Percentiles rank a stretch among this genome's conserved stretches.
These are phyloP conservation scores for Galeopsis tetrahit DNA, from an alignment of 257 asterid species.

Conservation along the genomic window DNA sequence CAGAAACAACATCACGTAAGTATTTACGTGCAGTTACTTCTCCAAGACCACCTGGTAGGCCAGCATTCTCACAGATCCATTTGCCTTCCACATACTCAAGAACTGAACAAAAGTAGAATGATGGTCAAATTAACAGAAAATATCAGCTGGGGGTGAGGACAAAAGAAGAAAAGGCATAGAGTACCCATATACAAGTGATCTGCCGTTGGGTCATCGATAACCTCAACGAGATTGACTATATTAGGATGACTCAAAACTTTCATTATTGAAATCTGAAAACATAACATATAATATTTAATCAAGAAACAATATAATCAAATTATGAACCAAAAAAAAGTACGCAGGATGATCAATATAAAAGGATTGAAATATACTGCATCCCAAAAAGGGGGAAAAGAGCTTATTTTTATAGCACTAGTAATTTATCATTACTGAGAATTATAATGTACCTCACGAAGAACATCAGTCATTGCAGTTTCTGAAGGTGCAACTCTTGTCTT, in stretches of 20 bases:
- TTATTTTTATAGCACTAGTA: not conserved
- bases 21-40: slow-evolving; percentile 75
- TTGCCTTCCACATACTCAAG: slow-evolving; percentile 92
- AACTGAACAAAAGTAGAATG: slow-evolving; percentile 52
- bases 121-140: slow-evolving; percentile 30
- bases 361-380: slow-evolving; percentile 3
- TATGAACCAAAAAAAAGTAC: slow-evolving; percentile 1
- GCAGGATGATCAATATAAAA: slow-evolving; percentile 12
- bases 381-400: not conserved
- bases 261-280: slow-evolving; percentile 85
- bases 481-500: slow-evolving; percentile 97
- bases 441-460: slow-evolving; percentile 81
- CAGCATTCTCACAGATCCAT: slow-evolving; percentile 87
- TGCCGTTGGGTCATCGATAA: slow-evolving; percentile 86
- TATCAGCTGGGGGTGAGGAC: slow-evolving; percentile 21
- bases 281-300: slow-evolving; percentile 15
- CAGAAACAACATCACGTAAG: slow-evolving; percentile 84
- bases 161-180: slow-evolving; percentile 34
- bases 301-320: slow-evolving; percentile 23
- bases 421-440: not conserved
- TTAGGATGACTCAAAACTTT: slow-evolving; percentile 93
- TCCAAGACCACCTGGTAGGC: slow-evolving; percentile 71
- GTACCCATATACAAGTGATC: slow-evolving; percentile 98
- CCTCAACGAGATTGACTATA: slow-evolving; percentile 93
- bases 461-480: slow-evolving; percentile 99